Evolutionary conservation across 2,329 filamentous ascomycete genomes (phyloP), one percentile per base, ranked within the genome.

Genomic region (Arthrobotrys musiformis): DNA sequence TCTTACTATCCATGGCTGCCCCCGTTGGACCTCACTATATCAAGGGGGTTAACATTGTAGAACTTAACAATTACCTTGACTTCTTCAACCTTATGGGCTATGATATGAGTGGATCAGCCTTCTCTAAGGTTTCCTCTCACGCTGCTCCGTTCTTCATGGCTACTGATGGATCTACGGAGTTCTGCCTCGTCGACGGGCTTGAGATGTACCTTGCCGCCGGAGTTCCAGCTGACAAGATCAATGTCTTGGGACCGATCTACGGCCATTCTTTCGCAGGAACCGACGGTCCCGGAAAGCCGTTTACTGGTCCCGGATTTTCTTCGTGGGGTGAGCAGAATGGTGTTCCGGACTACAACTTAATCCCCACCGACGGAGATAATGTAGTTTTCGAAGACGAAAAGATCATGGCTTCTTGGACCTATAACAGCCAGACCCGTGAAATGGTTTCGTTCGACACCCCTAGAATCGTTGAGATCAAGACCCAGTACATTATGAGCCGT

Each of bases 181-280:
- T 94, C 85, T 93, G 88, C 84, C 92, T 91, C 1, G 85, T 88
- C 2, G 85, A 87, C 0, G 93, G 94, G 0, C 85, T 98, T 5
- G 85, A 89, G 11, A 87, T 89, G 80, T 98, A 97, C 84, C 85
- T 88, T 15, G 82, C 84, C 0, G 86, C 87, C 2, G 90, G 90
- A 5, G 89, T 97, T 0, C 82, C 87, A 0, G 82, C 89, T 0
- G 82, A 86, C 77, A 97, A 97, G 84, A 89, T 98, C 66, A 92
- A 97, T 2, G 83, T 97, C 13, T 94, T 94, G 1, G 94, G 97
- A 91, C 94, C 94, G 1, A 85, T 98, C 11, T 98, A 97, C 82
- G 94, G 94, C 0, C 91, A 93, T 37, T 89, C 92, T 0, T 98
- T 97, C 82, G 87, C 90, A 80, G 88, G 89, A 79, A 97, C 94